phyloP scores from a whole-genome alignment of 495 filamentous ascomycete species.

The Amorphotheca resinae region DNA sequence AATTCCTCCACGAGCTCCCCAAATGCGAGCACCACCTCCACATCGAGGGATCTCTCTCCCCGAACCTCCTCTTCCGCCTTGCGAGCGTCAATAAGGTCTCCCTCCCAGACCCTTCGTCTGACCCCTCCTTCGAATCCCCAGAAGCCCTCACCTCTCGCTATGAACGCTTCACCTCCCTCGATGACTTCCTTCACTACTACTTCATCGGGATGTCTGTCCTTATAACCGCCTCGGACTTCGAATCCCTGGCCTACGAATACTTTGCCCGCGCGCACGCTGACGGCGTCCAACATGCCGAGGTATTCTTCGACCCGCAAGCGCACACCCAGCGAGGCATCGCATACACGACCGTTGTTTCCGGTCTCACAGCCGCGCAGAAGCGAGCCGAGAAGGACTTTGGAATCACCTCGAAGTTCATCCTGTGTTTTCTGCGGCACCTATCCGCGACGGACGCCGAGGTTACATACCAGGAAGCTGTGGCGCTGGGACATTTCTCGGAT shows the following conservation, averaged over 20 bases:
- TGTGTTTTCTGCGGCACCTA: slow-evolving; percentile 60
- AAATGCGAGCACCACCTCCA: slow-evolving; percentile 78
- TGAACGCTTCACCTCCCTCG: slow-evolving; percentile 50
- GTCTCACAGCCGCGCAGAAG: slow-evolving; percentile 44
- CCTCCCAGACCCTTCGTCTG: slow-evolving; percentile 41
- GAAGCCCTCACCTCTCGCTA: slow-evolving; percentile 47
- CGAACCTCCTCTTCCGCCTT: slow-evolving; percentile 55
- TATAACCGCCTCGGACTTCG: slow-evolving; percentile 47
- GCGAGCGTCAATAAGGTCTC: slow-evolving; percentile 48
- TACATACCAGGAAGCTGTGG: slow-evolving; percentile 36
- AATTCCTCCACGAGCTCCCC: slow-evolving; percentile 52
- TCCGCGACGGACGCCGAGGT: slow-evolving; percentile 38
- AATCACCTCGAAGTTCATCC: slow-evolving; percentile 48
- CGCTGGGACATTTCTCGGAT: slow-evolving; percentile 36
- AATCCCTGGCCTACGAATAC: slow-evolving; percentile 63
- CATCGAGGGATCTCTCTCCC: slow-evolving; percentile 58
- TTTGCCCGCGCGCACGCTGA: slow-evolving; percentile 50
- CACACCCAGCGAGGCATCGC: slow-evolving; percentile 51
- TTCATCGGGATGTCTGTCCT: slow-evolving; percentile 65
- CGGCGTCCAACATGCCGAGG: slow-evolving; percentile 60
- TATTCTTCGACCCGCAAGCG: slow-evolving; percentile 73
- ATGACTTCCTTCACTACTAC: slow-evolving; percentile 71
- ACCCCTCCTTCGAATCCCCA: slow-evolving; percentile 48
- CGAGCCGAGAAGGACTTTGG: slow-evolving; percentile 51
- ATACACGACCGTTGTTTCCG: slow-evolving; percentile 45